Base-by-base conservation (phyloP, 2,329 filamentous ascomycete species). In the Colletotrichum sp. region DNA sequence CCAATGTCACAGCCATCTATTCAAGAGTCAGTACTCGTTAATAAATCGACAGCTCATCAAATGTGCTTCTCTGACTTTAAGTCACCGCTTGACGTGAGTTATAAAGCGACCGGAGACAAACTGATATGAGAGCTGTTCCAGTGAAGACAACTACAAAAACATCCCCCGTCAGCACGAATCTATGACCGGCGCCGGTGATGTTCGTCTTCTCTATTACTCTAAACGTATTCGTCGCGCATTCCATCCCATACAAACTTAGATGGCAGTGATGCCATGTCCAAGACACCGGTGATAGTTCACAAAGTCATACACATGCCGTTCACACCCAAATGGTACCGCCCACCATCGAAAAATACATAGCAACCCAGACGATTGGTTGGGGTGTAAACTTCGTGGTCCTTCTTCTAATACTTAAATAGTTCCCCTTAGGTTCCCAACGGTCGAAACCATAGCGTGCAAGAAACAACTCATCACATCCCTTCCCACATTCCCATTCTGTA, bases 211-310 rank as follows among this genome's bases (percentile, higher is more conserved):
- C 43, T 48, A 1, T 1, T 1, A 21, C 9, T 0, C 43, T 1
- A 13, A 48, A 48, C 6, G n/a, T 48, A 48, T 48, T 48, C 10
- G 43, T 21, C 10, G 43, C n/a, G 0, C 43, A 21, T 48, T 48
- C 43, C 4, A 6, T 48, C n/a, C 9, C 10, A 21, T 48, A 1
- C 5, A 0, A 13, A 13, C 10, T 7, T 21, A 5, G 3, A 48
- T 4, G 0, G n/a, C n/a, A n/a, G 9, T 8, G 43, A 21, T 13
- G 10, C 10, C 8, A 4, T 12, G 38, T n/a, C 18, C n/a, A 21
- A 6, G 3, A 3, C 1, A 21, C 3, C 10, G 4, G 2, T 48
- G 2, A 21, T 13, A 9, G 10, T 13, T 4, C 10, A 1, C 0
- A 48, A 2, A 48, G 10, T 48, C 18, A 48, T 48, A 2, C 4